Evolutionary conservation across 2,329 filamentous ascomycete genomes (phyloP), one percentile per base, ranked within the genome.

Genomic region (Colletotrichum lupini): DNA sequence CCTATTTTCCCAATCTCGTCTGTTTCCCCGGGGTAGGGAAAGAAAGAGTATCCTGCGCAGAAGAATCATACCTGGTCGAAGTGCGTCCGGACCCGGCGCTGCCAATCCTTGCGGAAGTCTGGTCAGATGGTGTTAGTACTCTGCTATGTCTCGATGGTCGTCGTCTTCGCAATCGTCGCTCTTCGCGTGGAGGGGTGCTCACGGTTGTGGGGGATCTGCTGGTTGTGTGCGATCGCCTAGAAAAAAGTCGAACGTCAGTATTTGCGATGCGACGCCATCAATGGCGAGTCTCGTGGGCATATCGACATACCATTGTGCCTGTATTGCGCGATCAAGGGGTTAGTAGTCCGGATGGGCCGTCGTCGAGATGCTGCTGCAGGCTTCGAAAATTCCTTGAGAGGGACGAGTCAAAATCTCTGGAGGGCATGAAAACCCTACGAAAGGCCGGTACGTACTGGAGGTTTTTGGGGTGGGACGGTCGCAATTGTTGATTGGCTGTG

Each of bases 61-160:
- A 52, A 32, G 19, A 68, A 16, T 78, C 84, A 89, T 96, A 97
- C 96, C 95, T 98, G 97, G 91, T 99, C 95, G 90, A 99, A 99
- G 92, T 99, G 97, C 88, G 94, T 94, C 89, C 95, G 94, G 85
- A 99, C 97, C 89, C 95, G 94, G 90, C 95, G 94, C 89, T 98
- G 95, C 97, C 97, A 99, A 92, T 99, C 95, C 95, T 98, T 98
- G 90, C 95, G 95, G 94, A 98, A 98, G 87, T 98, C 94, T 97
- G 83, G 76, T 78, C 68, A 69, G 75, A 30, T 9, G 77, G 74
- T 75, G 81, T 86, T 81, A 87, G 87, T 84, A 76, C 68, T 42
- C 14, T 42, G 35, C 74, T 74, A 14, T 37, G 35, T 24, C 19
- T 71, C 52, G 57, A 26, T 49, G 67, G 73, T 72, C 72, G 53